phyloP scores from a whole-genome alignment of 345 rosid species.

The Dipteronia dyeriana region DNA sequence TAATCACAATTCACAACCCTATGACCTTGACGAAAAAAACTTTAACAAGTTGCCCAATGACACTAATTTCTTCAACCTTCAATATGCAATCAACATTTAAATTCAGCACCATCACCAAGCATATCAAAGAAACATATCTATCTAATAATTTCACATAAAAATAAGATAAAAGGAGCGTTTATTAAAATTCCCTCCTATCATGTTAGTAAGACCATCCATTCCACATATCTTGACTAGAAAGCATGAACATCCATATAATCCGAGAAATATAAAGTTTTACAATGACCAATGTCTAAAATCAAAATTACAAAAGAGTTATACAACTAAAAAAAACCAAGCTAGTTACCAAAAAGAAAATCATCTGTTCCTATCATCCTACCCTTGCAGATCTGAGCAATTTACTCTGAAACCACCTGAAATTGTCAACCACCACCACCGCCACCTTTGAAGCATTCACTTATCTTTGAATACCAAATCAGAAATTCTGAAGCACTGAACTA shows the following conservation, averaged over 20 bases:
- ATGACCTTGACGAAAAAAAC: too few species aligned
- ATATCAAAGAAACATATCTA: too few species aligned
- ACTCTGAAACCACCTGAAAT: constrained; percentile 41
- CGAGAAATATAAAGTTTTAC: neutral
- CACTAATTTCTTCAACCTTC: too few species aligned
- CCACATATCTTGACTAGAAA: constrained; percentile 15
- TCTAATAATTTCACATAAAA: too few species aligned
- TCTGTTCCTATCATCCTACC: neutral
- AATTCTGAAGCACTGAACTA: constrained; percentile 32
- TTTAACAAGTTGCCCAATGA: too few species aligned
- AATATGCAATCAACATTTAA: too few species aligned
- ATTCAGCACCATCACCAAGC: too few species aligned
- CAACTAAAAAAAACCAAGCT: constrained; percentile 1
- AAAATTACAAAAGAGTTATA: constrained; percentile 12
- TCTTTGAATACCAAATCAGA: constrained; percentile 33
- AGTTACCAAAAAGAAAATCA: neutral
- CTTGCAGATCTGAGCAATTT: constrained; percentile 29
- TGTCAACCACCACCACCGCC: constrained; percentile 39
- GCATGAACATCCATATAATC: constrained; percentile 20
- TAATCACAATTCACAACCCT: too few species aligned
- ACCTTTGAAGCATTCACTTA: constrained; percentile 40
- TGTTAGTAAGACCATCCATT: neutral
- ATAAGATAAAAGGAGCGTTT: too few species aligned
- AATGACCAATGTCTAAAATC: constrained; percentile 4
- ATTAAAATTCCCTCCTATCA: constrained; percentile 10